Evolutionary conservation across 1,284 basidiomycete species (phyloP), one percentile per base, ranked within the genome.

Genomic region (Marasmius sp.): DNA sequence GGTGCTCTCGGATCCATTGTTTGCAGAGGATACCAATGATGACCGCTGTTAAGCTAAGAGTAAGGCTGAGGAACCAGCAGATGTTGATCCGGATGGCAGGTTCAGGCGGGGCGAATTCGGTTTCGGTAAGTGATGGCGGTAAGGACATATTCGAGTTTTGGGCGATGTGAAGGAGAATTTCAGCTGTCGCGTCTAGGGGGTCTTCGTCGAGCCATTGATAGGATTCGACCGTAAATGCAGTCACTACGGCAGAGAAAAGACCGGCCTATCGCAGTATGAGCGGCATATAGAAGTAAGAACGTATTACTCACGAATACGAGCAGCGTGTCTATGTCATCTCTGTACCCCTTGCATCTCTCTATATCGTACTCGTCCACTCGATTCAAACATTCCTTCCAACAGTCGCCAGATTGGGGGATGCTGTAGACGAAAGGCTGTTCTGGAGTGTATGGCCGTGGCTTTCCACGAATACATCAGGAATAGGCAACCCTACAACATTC

Each of bases 311-410:
- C 62, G 22, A 64, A 64, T 45, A 61, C 59, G 6, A 64, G 47
- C 11, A 64, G 45, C 20, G 62, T 64, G 38, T 64, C 62, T 20
- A 64, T 58, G 38, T 64, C 62, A 34, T 64, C 62, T 53, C 60
- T 57, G 59, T 59, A 64, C 1, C 47, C 49, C 36, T 59, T 59
- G 50, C 59, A 61, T 51, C 57, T 64, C 20, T 64, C 62, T 16
- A 53, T 61, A 16, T 65, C 64, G 38, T 59, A 60, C 18, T 58
- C 49, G 39, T 62, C 61, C n/a, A 65, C 58, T 22, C 58, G 58
- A 27, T 58, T 65, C 58, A 62, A 58, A 39, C 61, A 60, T 55
- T 65, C 59, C 59, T 64, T 59, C 62, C 62, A 64, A 20, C 55
- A 59, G 37, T 64, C 62, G 22, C 62, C 62, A 14, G 14, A 14